Base-by-base conservation (phyloP, 1,139 yeast species). In the Geotrichum candidum region DNA sequence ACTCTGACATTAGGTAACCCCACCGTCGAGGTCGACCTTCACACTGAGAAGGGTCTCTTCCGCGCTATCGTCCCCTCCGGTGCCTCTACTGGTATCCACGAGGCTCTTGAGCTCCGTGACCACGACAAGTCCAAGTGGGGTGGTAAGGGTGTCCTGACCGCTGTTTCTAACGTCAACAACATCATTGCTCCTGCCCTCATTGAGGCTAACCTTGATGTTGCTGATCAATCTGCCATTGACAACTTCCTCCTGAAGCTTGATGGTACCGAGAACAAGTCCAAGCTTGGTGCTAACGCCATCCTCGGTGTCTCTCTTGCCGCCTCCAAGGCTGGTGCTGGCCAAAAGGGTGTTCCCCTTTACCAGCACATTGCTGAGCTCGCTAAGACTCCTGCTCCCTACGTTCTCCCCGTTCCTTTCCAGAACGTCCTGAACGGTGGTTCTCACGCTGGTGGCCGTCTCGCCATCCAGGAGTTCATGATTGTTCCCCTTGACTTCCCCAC, bases 401-500 rank as follows among this genome's bases (percentile, higher is more conserved):
- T 90, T 64, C 81, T 90, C 76, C 96, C 96, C 79, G 96, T 91
- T 78, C 96, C 97, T 70, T 90, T 90, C 90, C 94, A 89, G 83
- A 92, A 92, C 82, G 97, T 92, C 70, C 84, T 92, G 79, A 92
- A 92, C 85, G 97, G 98, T 84, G 97, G 98, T 80, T 87, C 96
- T 76, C 98, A 92, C 82, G 97, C 98, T 74, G 98, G 97, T 82
- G 98, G 98, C 83, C 88, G 92, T 76, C 84, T 92, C 71, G 97
- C 97, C 73, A 86, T 92, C 86, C 98, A 92, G 83, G 98, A 92
- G 83, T 92, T 92, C 83, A 91, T 92, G 97, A 89, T 92, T 81
- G 96, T 89, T 69, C 97, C 98, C 79, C 82, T 87, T 71, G 90
- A 86, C 72, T 96, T 96, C 72, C 82, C 84, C 72, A 75, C 92